phyloP scores from a whole-genome alignment of 2,329 filamentous ascomycete species.

The Hymenoscyphus occultus region DNA sequence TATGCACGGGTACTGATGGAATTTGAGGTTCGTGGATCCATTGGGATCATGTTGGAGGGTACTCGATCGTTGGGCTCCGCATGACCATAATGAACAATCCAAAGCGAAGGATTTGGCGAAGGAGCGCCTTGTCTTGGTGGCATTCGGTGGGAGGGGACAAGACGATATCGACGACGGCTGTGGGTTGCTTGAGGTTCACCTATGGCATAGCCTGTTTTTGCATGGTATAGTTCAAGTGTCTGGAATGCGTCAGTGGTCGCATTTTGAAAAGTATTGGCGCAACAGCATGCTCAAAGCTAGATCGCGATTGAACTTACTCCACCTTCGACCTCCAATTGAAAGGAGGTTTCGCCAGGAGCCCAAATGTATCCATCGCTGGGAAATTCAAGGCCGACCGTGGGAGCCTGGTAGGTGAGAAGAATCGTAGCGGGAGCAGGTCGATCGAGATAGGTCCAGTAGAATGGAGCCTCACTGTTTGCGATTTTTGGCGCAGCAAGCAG shows the following conservation, averaged over 20 bases:
- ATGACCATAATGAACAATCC: conserved; percentile 86
- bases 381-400: conserved; percentile 69
- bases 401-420: conserved; percentile 84
- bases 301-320: conserved; percentile 48
- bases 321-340: conserved; percentile 66
- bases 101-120: conserved; percentile 75
- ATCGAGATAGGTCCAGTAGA: conserved; percentile 92
- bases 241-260: conserved; percentile 37
- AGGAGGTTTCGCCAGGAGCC: conserved; percentile 76
- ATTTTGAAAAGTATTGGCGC: neutral
- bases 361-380: conserved; percentile 92
- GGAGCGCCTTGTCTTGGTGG: conserved; percentile 66
- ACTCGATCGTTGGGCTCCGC: conserved; percentile 72
- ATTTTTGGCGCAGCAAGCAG: conserved; percentile 81
- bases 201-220: conserved; percentile 76
- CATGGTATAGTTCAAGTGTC: conserved; percentile 85
- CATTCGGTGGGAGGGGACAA: conserved; percentile 61
- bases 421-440: conserved; percentile 78
- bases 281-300: neutral
- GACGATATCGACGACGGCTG: conserved; percentile 79
- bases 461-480: conserved; percentile 77
- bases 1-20: conserved; percentile 60
- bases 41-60: conserved; percentile 63
- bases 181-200: conserved; percentile 74
- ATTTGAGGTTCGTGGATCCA: conserved; percentile 58